Base-by-base conservation (phyloP, 306 rosid species). In the Pterocarpus santalinus region DNA sequence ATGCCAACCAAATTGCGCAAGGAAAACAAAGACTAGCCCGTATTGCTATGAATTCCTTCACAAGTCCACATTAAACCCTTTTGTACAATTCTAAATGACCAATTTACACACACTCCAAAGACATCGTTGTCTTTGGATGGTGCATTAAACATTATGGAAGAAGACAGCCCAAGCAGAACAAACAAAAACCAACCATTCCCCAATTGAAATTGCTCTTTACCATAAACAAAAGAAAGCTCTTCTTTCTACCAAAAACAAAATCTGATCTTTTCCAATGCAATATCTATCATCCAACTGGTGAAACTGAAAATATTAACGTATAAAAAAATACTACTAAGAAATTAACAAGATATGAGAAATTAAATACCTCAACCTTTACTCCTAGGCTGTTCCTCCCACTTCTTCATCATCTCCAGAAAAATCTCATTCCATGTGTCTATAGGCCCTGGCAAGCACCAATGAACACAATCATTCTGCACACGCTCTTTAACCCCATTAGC, bases 381-480 rank as follows among this genome's bases (percentile, higher is more conserved):
- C 62, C 69, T 71, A 5, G 66, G 70, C 0, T 44, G 69, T 1
- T 80, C 83, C 82, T 46, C 76, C 97, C 90, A 90, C 75, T 78
- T 92, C 89, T 84, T 91, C 80, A 91, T 51, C 1, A 88, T 28
- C 78, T 90, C 83, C 0, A 94, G 81, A 76, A 94, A 65, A 16
- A 94, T 90, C 70, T 90, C 95, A 91, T 94, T 94, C 98, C 98
- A 94, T 8, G 97, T 91, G 77, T 94, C 98, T 11, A 94, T 70
- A 63, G 98, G 89, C 13, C 98, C 98, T 0, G 98, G 97, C 84
- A 95, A 80, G 81, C 98, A 95, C 98, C 98, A 95, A 83, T 95
- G 98, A 56, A 92, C 95, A 84, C 98, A 95, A 69, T 95, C 97
- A 79, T 92, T 95, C 35, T 92, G 98, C 3, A 95, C 90, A 5